Evolutionary conservation across 805 yeast genomes (phyloP), one percentile per base, ranked within the genome.

Genomic region (Candida incommunis): DNA sequence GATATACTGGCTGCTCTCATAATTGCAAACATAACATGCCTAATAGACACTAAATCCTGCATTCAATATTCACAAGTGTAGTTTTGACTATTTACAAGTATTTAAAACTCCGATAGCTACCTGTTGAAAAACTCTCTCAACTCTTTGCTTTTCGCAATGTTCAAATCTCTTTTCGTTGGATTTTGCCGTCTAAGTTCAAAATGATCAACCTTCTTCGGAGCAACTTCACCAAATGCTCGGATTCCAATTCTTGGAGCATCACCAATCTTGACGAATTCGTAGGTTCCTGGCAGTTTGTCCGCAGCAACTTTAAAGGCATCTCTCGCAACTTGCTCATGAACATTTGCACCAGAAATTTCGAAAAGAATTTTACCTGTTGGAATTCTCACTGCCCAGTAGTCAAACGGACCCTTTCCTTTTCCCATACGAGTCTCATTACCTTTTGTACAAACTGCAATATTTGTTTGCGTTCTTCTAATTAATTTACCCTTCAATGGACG

Each of bases 351-450:
- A 25, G 64, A 69, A 58, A 88, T 77, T 67, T 92, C 98, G 58
- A 88, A 86, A 21, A 88, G 69, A 37, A 92, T 78, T 59, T 87
- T 88, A 2, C 98, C 98, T 0, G 96, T 88, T 35, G 97, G 94
- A 13, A 92, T 92, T 57, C 98, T 78, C 26, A 80, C 83, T 56
- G 94, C 94, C 97, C 97, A 92, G 68, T 86, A 92, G 57, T 86
- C 95, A 60, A 92, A 90, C 0, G 88, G 81, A 66, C 98, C 98
- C 66, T 92, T 92, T 69, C 98, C 98, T 65, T 92, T 92, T 70
- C 98, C 98, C 98, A 92, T 92, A 80, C 98, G 92, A 9, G 96
- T 86, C 63, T 92, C 96, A 63, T 92, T 92, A 68, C 98, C 98
- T 68, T 92, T 92, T 50, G 84, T 77, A 65, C 96, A 87, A 11